A percentile compares a stretch with the other conserved stretches of the same genome.
Evolutionary conservation across 2,329 filamentous ascomycete species (phyloP).

Genomic region (Pezicula neosporulosa): DNA sequence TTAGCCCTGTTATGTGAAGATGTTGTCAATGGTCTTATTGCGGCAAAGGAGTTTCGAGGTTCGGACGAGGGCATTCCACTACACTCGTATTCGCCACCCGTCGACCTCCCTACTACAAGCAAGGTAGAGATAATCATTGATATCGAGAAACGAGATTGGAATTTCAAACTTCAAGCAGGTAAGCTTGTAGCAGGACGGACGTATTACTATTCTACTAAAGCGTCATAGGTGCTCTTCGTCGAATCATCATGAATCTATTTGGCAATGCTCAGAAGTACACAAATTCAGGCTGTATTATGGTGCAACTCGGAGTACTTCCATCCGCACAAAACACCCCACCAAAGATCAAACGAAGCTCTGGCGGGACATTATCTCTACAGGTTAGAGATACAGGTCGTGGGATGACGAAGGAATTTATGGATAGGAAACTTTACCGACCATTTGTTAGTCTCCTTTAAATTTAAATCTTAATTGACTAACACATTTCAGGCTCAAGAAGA

Average conservation of each 20-base stretch:
- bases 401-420: constrained; percentile 56
- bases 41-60: constrained; percentile 17
- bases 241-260: constrained; percentile 56
- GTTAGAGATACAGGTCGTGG: constrained; percentile 61
- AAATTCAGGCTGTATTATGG: constrained; percentile 43
- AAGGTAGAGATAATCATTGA: constrained; percentile 23
- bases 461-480: too few species aligned
- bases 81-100: not conserved
- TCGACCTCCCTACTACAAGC: not conserved
- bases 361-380: constrained; percentile 28
- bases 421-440: constrained; percentile 53
- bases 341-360: not conserved
- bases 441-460: constrained; percentile 30
- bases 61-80: not conserved
- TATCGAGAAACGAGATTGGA: constrained; percentile 24
- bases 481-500: constrained; percentile 47
- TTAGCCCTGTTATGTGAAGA: constrained; percentile 26
- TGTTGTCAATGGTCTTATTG: constrained; percentile 26
- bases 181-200: not conserved
- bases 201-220: not conserved
- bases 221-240: constrained; percentile 14
- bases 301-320: constrained; percentile 30
- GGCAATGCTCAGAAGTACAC: constrained; percentile 62
- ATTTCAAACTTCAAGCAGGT: constrained; percentile 22
- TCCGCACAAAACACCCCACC: not conserved